Conservation (phyloP, 2,329 filamentous ascomycete genomes). For the Metarhizium anisopliae region DNA sequence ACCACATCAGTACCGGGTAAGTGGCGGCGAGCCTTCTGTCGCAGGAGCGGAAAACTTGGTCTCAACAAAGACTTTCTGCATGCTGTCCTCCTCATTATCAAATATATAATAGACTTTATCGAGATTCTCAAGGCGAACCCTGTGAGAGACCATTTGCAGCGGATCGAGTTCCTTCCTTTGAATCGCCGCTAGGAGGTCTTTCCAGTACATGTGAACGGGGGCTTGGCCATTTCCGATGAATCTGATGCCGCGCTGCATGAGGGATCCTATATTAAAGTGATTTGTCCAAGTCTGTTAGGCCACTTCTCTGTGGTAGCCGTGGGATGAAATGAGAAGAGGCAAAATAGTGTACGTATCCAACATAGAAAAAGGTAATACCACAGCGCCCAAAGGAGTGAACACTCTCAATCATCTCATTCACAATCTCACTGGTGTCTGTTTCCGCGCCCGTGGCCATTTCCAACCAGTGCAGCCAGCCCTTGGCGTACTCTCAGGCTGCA, state of each 20-base stretch:
- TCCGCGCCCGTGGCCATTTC: slow-evolving; percentile 56
- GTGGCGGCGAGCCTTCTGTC: slow-evolving; percentile 16
- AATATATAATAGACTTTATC: slow-evolving; percentile 35
- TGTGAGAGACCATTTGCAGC: slow-evolving; percentile 72
- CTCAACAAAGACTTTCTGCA: slow-evolving; percentile 71
- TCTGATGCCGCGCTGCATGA: slow-evolving; percentile 82
- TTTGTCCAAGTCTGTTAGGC: slow-evolving; percentile 44
- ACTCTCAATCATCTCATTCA: slow-evolving; percentile 73
- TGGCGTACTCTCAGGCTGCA: slow-evolving; percentile 49
- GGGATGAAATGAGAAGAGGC: not conserved
- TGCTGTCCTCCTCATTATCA: slow-evolving; percentile 47
- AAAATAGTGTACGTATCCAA: slow-evolving; percentile 41
- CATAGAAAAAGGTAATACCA: slow-evolving; percentile 66
- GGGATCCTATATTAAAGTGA: slow-evolving; percentile 72
- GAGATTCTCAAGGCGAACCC: slow-evolving; percentile 60
- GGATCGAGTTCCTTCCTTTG: slow-evolving; percentile 57
- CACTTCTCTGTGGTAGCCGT: too few relatives aligned
- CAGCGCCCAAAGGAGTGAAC: slow-evolving; percentile 64
- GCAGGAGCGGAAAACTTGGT: slow-evolving; percentile 46
- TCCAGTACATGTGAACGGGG: slow-evolving; percentile 79
- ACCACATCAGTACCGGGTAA: slow-evolving; percentile 23
- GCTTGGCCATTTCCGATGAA: slow-evolving; percentile 60
- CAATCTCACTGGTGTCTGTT: slow-evolving; percentile 73
- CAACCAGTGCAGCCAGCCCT: slow-evolving; percentile 51
- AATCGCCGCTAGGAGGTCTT: slow-evolving; percentile 57